Percentiles rank a stretch among this genome's conserved stretches.
Evolutionary conservation across 1,139 yeast genomes (phyloP).

Genomic region (Blastobotrys aristatus): DNA sequence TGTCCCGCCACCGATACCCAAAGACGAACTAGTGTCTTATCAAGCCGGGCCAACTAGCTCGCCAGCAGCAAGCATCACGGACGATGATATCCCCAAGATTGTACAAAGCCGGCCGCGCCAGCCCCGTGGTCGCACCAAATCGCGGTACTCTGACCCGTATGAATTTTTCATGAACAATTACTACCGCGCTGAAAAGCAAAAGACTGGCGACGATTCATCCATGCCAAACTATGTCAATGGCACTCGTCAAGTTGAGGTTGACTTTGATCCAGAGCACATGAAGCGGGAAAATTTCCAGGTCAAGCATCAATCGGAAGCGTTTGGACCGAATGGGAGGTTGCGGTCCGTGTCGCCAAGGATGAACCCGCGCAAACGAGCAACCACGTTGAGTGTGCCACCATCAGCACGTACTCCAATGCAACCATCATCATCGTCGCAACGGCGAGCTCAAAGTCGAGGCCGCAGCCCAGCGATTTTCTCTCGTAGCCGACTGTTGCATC

Average conservation of each 20-base stretch:
- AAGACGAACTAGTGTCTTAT: conserved; percentile 1
- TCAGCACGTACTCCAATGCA: not conserved
- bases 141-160: conserved; percentile 4
- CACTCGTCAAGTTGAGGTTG: not conserved
- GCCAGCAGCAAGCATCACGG: not conserved
- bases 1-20: not conserved
- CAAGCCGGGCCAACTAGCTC: conserved; percentile 8
- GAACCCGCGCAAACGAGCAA: not conserved
- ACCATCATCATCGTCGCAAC: not conserved
- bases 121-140: conserved; percentile 2
- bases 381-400: not conserved
- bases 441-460: not conserved
- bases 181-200: not conserved
- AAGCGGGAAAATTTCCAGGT: not conserved
- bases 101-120: not conserved
- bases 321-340: not conserved
- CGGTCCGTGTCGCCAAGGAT: conserved; percentile 3
- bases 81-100: not conserved
- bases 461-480: conserved; percentile 2
- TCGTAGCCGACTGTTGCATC: not conserved
- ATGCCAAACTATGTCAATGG: not conserved
- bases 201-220: not conserved
- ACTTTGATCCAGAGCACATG: conserved; percentile 4
- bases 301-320: conserved; percentile 2
- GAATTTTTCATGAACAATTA: conserved; percentile 10